These are phyloP conservation scores for Encephalitozoon cuniculi DNA, from an alignment of 371 early-diverging fungal species.

Conservation along the genomic window DNA sequence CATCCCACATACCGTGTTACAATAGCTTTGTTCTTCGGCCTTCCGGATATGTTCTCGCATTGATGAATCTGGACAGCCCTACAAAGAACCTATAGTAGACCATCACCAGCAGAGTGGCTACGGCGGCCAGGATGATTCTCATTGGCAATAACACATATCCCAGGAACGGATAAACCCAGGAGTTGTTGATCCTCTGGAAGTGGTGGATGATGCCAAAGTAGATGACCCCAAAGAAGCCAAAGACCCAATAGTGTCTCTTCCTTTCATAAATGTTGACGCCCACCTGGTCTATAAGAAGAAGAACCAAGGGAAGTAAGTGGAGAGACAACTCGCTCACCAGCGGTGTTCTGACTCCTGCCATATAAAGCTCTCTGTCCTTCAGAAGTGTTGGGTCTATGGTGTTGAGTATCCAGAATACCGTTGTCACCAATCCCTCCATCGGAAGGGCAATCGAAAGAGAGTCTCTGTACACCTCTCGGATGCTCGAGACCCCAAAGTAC, in stretches of 20 bases:
- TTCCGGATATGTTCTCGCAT: neutral
- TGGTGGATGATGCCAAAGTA: neutral
- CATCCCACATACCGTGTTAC: neutral
- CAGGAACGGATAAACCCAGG: constrained; percentile 22
- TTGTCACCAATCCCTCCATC: constrained; percentile 8
- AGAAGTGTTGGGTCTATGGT: constrained; percentile 16
- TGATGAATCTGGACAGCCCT: neutral
- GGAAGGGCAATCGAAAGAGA: constrained; percentile 5
- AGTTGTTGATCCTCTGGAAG: neutral
- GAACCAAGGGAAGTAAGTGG: constrained; percentile 18
- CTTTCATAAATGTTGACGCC: neutral
- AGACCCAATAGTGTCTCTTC: neutral
- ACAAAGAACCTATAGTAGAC: neutral
- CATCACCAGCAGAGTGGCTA: neutral
- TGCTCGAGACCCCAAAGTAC: neutral
- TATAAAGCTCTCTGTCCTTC: neutral
- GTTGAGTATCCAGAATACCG: constrained; percentile 24
- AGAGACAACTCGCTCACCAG: constrained; percentile 14
- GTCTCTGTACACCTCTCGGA: constrained; percentile 3
- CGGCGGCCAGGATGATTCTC: neutral
- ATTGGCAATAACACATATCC: neutral
- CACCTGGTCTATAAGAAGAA: neutral
- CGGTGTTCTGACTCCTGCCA: neutral
- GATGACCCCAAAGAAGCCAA: neutral
- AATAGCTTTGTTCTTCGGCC: neutral